phyloP scores from a whole-genome alignment of 192 early-diverging fungal genomes.

The Entomortierella chlamydospora region DNA sequence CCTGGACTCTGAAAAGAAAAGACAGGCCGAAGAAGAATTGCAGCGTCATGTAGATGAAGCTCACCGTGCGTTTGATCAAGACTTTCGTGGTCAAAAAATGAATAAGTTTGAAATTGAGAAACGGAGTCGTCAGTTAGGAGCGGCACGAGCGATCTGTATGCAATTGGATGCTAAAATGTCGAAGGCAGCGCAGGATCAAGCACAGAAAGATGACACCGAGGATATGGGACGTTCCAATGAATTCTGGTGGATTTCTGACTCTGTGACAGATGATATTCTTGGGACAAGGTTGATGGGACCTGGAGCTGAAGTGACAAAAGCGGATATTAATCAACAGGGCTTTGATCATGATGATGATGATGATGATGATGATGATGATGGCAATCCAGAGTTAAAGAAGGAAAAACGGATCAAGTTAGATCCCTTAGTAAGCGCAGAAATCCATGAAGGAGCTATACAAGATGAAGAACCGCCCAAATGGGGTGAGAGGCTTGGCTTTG shows the following conservation, averaged over 20 bases:
- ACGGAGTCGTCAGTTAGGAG: constrained; percentile 41
- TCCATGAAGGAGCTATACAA: neutral
- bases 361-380: constrained; percentile 30
- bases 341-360: neutral
- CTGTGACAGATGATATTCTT: constrained; percentile 33
- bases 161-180: constrained; percentile 54
- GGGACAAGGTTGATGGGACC: constrained; percentile 41
- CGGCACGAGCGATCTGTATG: constrained; percentile 55
- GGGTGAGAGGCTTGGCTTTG: constrained; percentile 32
- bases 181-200: neutral
- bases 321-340: neutral
- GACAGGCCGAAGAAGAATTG: constrained; percentile 48
- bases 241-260: constrained; percentile 49
- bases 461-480: constrained; percentile 52
- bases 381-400: constrained; percentile 26
- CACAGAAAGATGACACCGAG: neutral
- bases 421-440: constrained; percentile 7
- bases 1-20: constrained; percentile 54
- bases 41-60: constrained; percentile 21
- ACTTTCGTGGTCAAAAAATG: constrained; percentile 49
- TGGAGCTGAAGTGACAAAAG: neutral
- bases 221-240: constrained; percentile 27
- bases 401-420: constrained; percentile 35
- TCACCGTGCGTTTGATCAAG: constrained; percentile 49
- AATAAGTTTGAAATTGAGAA: constrained; percentile 47